Base-by-base conservation (phyloP, 441 rosid species). In the Gossypium davidsonii region DNA sequence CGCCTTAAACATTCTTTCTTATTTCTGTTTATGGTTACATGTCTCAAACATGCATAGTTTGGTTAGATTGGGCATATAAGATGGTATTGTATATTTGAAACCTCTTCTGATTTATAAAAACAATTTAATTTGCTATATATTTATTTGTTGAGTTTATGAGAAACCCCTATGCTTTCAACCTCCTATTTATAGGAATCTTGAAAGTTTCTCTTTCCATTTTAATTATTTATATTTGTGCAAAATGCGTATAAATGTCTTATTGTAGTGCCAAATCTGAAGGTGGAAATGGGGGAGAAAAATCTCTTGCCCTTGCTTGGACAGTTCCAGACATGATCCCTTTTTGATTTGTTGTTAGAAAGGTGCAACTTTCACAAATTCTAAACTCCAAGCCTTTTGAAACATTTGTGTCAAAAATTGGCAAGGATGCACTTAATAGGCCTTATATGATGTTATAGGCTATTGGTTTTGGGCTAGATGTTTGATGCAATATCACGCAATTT, bases 1-100 rank as follows among this genome's bases (percentile, higher is more conserved):
- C 73, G 62, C 65, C 67, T 76, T 61, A 71, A 71, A 55, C 59
- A 44, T 34, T 37, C 44, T 52, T 51, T 52, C 17, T 53, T 55
- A 12, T 44, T 34, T 57, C 60, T 28, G 6, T 39, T 66, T 23
- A n/a, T 6, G n/a, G 48, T 66, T 66, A 25, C 57, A 46, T 66
- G 21, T 66, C 14, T 66, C n/a, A 66, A 66, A 66, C 21, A 14
- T 15, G 15, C 28, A 5, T 56, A 55, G 44, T 53, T 17, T 56
- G 6, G 64, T 20, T 53, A 20, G 8, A 17, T 70, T 55, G 53
- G 26, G 14, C 51, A 70, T 23, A 56, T 15, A 57, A 18, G 53
- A 44, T 28, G 23, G 23, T 23, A n/a, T 49, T 49, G 20, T n/a
- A 49, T 49, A n/a, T 4, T 49, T 4, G 55, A 55, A 23, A 34